Evolutionary conservation across 2,329 filamentous ascomycete species (phyloP), one percentile per base, ranked within the genome.

Genomic region (Sordariomycetes sp.): DNA sequence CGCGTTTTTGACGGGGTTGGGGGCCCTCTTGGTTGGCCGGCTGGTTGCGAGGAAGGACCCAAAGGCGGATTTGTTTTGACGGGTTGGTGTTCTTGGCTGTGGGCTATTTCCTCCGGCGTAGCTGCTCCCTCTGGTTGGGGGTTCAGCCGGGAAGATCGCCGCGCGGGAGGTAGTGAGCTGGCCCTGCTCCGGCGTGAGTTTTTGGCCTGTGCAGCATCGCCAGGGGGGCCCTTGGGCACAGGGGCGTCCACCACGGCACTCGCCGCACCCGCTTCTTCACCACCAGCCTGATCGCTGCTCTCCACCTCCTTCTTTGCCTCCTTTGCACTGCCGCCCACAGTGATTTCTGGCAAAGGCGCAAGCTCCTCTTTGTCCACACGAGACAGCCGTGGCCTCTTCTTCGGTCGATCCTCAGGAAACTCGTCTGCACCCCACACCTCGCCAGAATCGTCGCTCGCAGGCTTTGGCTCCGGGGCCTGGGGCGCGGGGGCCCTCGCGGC

Each of bases 401-500:
- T 32, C 7, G 59, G 60, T 42, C 52, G 53, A 7, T 45, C 54
- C 45, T 13, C 48, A 2, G 52, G 56, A 28, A 57, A 57, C 22
- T 57, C 51, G 13, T 57, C 56, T 25, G 4, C 10, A 34, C 25
- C 32, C 20, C 32, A 53, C 39, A 22, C 56, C 22, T 57, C 39
- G 32, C 45, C 32, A 28, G 28, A n/a, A 57, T 56, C 42, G 56
- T 24, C 58, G 55, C 17, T 28, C 56, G 34, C 39, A 5, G 55
- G 20, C 20, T 53, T 52, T 13, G 34, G n/a, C 15, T n/a, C 28
- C 25, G 56, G 15, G 34, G 25, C 10, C 32, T 52, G 48, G 32
- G 36, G 25, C 32, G 50, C n/a, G 5, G 50, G 13, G 15, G 22
- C 15, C 20, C 51, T 71, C 62, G 74, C 70, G 54, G 76, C 76